These are phyloP conservation scores for Roridomyces roridus DNA, from an alignment of 768 basidiomycete species.

Conservation along the genomic window DNA sequence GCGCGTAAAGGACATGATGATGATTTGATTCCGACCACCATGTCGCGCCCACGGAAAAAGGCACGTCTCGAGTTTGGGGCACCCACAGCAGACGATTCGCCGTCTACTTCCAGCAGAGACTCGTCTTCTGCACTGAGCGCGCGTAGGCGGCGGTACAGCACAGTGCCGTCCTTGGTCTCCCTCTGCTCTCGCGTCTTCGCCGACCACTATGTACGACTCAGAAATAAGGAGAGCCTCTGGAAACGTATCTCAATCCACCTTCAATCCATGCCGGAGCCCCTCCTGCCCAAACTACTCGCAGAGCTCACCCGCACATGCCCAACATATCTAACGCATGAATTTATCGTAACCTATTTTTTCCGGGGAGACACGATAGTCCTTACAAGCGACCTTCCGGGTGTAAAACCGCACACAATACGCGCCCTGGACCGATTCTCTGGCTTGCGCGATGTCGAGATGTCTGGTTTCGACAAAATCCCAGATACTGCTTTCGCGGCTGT, in stretches of 20 bases:
- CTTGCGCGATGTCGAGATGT: constrained; percentile 56
- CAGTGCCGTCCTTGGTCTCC: constrained; percentile 51
- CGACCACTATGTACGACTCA: constrained; percentile 46
- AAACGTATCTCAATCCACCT: constrained; percentile 45
- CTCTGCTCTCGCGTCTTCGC: constrained; percentile 62
- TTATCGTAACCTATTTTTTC: constrained; percentile 68
- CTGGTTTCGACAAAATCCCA: constrained; percentile 55
- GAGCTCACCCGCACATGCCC: constrained; percentile 58
- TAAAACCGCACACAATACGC: constrained; percentile 54
- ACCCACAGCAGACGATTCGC: constrained; percentile 49
- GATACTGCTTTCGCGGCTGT: constrained; percentile 59
- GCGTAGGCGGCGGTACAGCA: constrained; percentile 39
- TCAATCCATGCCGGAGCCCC: constrained; percentile 54
- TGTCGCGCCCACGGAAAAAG: constrained; percentile 31
- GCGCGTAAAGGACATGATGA: constrained; percentile 25
- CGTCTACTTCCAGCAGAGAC: constrained; percentile 36
- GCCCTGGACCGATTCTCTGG: constrained; percentile 46
- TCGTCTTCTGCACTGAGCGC: constrained; percentile 60
- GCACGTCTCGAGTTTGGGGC: constrained; percentile 45
- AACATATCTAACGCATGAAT: constrained; percentile 54
- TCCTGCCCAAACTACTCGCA: constrained; percentile 57
- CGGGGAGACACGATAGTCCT: constrained; percentile 58
- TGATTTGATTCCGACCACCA: neutral
- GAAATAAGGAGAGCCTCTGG: constrained; percentile 46
- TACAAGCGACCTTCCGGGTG: constrained; percentile 55